These are phyloP conservation scores for Fusarium multiceps DNA, from an alignment of 2,329 filamentous ascomycete genomes.

Conservation along the genomic window DNA sequence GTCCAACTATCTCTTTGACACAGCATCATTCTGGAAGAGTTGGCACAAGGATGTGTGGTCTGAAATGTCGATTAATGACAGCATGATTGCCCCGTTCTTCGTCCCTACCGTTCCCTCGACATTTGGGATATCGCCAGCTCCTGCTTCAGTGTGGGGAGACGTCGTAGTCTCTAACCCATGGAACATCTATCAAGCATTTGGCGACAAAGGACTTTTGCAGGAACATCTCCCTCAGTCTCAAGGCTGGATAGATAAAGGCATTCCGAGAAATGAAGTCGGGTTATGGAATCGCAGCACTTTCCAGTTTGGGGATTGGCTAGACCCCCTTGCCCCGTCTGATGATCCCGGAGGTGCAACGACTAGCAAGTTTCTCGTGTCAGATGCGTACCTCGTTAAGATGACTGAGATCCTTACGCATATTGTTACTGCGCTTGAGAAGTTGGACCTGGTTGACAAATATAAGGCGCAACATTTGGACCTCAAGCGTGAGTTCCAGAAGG, in stretches of 20 bases:
- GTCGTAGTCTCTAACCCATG: not conserved
- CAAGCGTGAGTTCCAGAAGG: conserved; percentile 39
- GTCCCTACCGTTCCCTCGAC: not conserved
- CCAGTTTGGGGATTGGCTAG: conserved; percentile 61
- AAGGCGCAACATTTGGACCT: conserved; percentile 29
- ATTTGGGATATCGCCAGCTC: no score
- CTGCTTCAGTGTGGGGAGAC: not conserved
- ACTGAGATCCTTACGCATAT: conserved; percentile 52
- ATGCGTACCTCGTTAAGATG: conserved; percentile 59
- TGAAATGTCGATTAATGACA: not conserved
- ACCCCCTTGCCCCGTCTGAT: conserved; percentile 56
- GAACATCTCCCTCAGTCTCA: conserved; percentile 12
- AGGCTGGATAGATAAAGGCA: conserved; percentile 14
- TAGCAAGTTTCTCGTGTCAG: conserved; percentile 53
- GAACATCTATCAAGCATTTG: conserved; percentile 1
- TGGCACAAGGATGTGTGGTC: conserved; percentile 21
- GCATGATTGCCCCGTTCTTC: not conserved
- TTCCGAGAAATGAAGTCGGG: conserved; percentile 43
- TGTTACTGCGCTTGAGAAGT: conserved; percentile 45
- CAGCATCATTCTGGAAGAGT: conserved; percentile 55
- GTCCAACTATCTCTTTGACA: conserved; percentile 64
- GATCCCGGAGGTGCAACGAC: conserved; percentile 54
- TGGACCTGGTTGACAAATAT: conserved; percentile 35
- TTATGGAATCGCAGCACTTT: conserved; percentile 20
- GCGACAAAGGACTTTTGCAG: not conserved